Conservation (phyloP, 495 filamentous ascomycete genomes). For the Sporormia fimetaria region DNA sequence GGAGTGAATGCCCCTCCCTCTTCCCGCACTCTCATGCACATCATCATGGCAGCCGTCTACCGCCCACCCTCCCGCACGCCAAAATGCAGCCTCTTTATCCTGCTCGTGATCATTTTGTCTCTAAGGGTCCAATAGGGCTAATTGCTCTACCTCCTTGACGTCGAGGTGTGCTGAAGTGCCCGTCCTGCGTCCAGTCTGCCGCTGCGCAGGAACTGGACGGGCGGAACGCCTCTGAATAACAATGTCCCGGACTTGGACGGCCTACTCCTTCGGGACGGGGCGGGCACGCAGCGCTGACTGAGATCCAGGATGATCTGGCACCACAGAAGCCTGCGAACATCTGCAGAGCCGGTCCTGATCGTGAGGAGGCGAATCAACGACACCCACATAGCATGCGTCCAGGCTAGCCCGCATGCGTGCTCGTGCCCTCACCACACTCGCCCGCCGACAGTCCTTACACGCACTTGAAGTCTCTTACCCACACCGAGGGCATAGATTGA, state of each 20-base stretch:
- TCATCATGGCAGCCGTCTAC: slow-evolving; percentile 10
- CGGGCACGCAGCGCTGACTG: slow-evolving; percentile 6
- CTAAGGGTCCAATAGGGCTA: too few species aligned
- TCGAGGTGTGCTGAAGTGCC: slow-evolving; percentile 1
- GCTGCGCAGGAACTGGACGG: slow-evolving; percentile 4
- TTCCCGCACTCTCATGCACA: too few species aligned
- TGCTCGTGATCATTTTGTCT: too few species aligned
- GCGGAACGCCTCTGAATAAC: slow-evolving; percentile 2
- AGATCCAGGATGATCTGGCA: slow-evolving; percentile 23
- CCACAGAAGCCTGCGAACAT: slow-evolving; percentile 23
- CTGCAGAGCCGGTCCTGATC: slow-evolving; percentile 9
- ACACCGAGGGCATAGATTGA: slow-evolving; percentile 18
- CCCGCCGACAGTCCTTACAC: too few species aligned
- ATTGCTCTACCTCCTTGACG: background rate
- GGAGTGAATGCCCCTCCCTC: background rate
- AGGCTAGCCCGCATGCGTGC: slow-evolving; percentile 16
- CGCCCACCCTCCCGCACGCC: background rate
- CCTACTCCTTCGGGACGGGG: slow-evolving; percentile 15
- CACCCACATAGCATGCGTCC: slow-evolving; percentile 18
- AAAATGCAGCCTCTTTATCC: slow-evolving; percentile 8
- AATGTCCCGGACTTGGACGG: background rate
- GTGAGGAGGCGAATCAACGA: slow-evolving; percentile 16
- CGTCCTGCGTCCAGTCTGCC: slow-evolving; percentile 1
- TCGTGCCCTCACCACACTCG: slow-evolving; percentile 25
- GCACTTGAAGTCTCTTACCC: too few species aligned